Base-by-base conservation (phyloP, 305 asterid genomes). In the Euphrasia arctica region DNA sequence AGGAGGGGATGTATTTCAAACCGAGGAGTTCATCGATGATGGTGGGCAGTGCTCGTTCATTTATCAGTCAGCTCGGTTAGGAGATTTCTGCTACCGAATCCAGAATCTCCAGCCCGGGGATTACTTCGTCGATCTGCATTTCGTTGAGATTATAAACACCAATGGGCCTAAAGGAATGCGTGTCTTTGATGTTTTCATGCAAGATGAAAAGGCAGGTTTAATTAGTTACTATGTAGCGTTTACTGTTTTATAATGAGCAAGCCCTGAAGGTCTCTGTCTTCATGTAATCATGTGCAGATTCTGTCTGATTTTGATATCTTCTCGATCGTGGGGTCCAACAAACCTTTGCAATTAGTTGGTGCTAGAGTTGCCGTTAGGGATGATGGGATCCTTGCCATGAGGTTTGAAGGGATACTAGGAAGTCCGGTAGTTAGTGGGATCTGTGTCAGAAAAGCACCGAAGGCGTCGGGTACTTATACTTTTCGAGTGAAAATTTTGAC, bases 131-230 rank as follows among this genome's bases (percentile, higher is more conserved):
- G 99, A 94, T 72, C 96, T 94, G 63, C 99, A 94, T 75, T 94
- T 94, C 66, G 90, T 78, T 4, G 99, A 94, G 77, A 90, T 94
- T 58, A 94, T 94, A 58, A 83, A 94, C 72, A 81, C 73, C 6
- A 54, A 58, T 68, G 99, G 99, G 27, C 99, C 99, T 1, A 90
- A 90, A 83, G 99, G 99, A 28, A 77, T 94, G 95, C 85, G 99
- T 28, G 82, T 85, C 39, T 94, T 94, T 54, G 72, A 83, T 73
- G 95, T 94, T 50, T 83, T 76, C 72, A 58, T 94, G 77, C 96
- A 94, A 78, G 97, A 90, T 13, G 96, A 94, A 52, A 88, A 86
- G 99, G 99, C 77, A 78, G 77, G 92, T 72, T 51, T 49, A 55
- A 32, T 64, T 39, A n/a, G 39, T 7, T 7, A 39, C 2, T 36